Base-by-base conservation (phyloP, 139 green algal species). In the Chlamydomonas schloesseri region DNA sequence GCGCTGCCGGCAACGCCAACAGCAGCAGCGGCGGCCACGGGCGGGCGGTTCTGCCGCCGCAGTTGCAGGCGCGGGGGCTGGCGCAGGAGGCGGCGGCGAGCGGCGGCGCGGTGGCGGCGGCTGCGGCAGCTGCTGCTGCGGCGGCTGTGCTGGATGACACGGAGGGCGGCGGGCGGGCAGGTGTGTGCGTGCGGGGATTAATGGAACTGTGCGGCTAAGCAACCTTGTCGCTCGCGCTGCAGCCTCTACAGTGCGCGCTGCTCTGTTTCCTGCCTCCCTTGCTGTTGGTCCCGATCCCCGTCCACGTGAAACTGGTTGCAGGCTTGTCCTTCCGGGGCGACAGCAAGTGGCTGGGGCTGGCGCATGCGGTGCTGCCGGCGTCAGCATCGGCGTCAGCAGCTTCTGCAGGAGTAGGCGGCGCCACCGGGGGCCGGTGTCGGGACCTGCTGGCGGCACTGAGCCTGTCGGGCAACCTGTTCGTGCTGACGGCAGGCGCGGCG, bases 341-440 rank as follows among this genome's bases (percentile, higher is more conserved):
- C 69, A 80, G 69, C 55, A 78, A 79, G 50, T 87, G 81, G 81
- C 69, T 87, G 33, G 81, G 81, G 0, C 81, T 87, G 34, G 81
- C 81, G 15, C 5, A 20, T 1, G 26, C 18, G 0, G 28, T 46
- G 0, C 13, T 75, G 29, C 62, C 64, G 29, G 34, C 17, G 1
- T 53, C 37, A 33, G 8, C 8, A 13, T n/a, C n/a, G n/a, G n/a
- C n/a, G n/a, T n/a, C n/a, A n/a, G n/a, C n/a, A n/a, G n/a, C n/a
- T n/a, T n/a, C n/a, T n/a, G n/a, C n/a, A n/a, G n/a, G n/a, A n/a
- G 23, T 26, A 72, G 34, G 2, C 3, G 64, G 29, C 5, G 33
- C 53, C n/a, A n/a, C n/a, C n/a, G n/a, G n/a, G 33, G 80, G 50
- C 3, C 2, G 69, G n/a, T 33, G 24, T 11, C n/a, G 33, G 10